phyloP scores from a whole-genome alignment of 176 grass and related monocot species.

The Rhynchospora pubera region DNA sequence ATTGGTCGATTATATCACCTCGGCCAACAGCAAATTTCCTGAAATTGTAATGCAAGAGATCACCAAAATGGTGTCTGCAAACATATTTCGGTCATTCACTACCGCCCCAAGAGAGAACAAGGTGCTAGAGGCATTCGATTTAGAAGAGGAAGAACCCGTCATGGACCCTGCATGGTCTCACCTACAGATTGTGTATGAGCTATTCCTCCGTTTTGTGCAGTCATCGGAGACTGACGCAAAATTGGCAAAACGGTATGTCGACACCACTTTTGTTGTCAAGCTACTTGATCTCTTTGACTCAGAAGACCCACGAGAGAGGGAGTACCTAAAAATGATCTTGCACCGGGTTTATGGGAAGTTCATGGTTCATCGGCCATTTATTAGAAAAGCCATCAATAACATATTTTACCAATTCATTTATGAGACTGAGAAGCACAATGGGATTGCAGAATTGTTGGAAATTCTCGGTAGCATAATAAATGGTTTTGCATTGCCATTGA shows the following conservation, averaged over 20 bases:
- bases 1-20: constrained; percentile 54
- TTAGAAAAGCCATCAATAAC: constrained; percentile 77
- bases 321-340: constrained; percentile 81
- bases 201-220: constrained; percentile 72
- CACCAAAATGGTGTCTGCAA: constrained; percentile 47
- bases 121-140: constrained; percentile 44
- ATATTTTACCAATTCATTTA: constrained; percentile 90
- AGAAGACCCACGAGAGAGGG: constrained; percentile 72
- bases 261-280: constrained; percentile 66
- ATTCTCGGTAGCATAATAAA: constrained; percentile 85
- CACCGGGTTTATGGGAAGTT: constrained; percentile 89
- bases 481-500: constrained; percentile 77
- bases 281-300: constrained; percentile 87
- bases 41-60: constrained; percentile 70
- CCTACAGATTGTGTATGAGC: constrained; percentile 78
- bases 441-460: constrained; percentile 77
- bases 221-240: constrained; percentile 78
- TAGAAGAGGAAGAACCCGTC: constrained; percentile 73
- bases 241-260: constrained; percentile 69
- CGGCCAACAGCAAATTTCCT: constrained; percentile 40
- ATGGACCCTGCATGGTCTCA: constrained; percentile 82
- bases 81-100: constrained; percentile 56
- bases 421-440: constrained; percentile 82
- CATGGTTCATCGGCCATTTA: constrained; percentile 81
- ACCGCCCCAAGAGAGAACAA: constrained; percentile 48